Base-by-base conservation (phyloP, 78 protist genomes). In the Protostelium mycophagum region DNA sequence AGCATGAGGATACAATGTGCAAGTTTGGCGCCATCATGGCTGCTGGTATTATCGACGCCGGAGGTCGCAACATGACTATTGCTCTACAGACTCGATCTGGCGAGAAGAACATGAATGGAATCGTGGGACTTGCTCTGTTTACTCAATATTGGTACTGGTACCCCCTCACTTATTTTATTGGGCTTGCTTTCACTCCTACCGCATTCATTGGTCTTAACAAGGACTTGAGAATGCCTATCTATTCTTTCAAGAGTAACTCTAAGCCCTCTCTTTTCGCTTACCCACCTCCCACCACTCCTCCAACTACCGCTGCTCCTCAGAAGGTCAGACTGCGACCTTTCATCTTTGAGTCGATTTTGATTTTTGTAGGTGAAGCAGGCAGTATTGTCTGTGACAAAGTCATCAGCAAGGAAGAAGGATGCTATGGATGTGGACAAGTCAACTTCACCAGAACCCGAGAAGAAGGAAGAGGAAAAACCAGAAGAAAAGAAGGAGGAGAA, bases 111-210 rank as follows among this genome's bases (percentile, higher is more conserved):
- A 86, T 91, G 93, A 85, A 90, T 51, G 86, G 96, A 28, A 90
- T 93, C 1, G 94, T 96, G 25, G 99, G 99, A 38, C 29, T 97
- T 89, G 97, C 97, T 25, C 88, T 97, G 37, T 98, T 98, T 97
- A 37, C 88, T n/a, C 99, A 98, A 89, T 97, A 90, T 93, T 98
- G 99, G 99, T 98, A 91, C 92, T 99, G 99, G 99, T 96, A 95
- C 92, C 99, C 99, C 85, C 88, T 96, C 91, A 83, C 96, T 31
- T 96, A 96, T 90, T 97, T 98, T 83, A 0, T 98, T 38, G 86
- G 97, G 28, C 89, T 99, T 35, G 97, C 99, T 0, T 92, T 99
- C 88, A 85, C 95, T 29, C 99, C 99, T 28, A 99, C 99, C 37
- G 91, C 98, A 36, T 83, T 97, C 83, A 97, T 98, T 31, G 98